Percentiles rank a stretch among this genome's conserved stretches.
These are phyloP conservation scores for Rhynchosporium agropyri DNA, from an alignment of 2,329 filamentous ascomycete genomes.

Conservation along the genomic window DNA sequence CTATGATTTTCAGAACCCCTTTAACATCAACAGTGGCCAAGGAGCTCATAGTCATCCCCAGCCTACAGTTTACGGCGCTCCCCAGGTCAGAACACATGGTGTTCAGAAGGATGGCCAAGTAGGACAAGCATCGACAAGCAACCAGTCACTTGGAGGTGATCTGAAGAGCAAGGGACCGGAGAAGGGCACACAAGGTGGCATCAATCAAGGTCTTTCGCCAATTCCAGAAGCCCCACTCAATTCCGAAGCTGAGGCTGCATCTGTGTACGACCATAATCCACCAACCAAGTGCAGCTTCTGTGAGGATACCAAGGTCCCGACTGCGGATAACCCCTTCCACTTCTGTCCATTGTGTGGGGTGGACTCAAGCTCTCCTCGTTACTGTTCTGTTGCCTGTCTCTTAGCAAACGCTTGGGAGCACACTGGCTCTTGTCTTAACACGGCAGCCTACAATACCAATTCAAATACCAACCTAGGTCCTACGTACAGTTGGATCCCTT, in stretches of 20 bases:
- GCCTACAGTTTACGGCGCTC: not conserved
- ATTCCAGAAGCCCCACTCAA: conserved; percentile 5
- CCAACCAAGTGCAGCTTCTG: conserved; percentile 20
- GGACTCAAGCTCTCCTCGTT: conserved; percentile 24
- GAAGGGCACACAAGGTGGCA: not conserved
- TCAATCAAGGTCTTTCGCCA: conserved; percentile 7
- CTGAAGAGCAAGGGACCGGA: conserved; percentile 8
- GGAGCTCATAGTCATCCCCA: conserved; percentile 8
- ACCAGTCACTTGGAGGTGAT: conserved; percentile 1
- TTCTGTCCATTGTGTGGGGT: conserved; percentile 36
- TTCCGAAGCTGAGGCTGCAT: conserved; percentile 1
- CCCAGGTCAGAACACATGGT: not conserved
- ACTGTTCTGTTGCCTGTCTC: conserved; percentile 38
- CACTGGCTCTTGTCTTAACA: conserved; percentile 25
- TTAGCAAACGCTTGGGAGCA: conserved; percentile 34
- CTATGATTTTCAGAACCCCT: not conserved
- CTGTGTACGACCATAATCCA: not conserved
- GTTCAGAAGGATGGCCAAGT: conserved; percentile 1
- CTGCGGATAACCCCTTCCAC: conserved; percentile 21
- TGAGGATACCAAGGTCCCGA: conserved; percentile 10
- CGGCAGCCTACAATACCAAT: conserved; percentile 12
- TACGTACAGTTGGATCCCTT: conserved; percentile 20
- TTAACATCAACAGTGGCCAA: conserved; percentile 5
- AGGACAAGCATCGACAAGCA: not conserved
- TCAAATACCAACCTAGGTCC: not conserved